Percentiles rank a stretch among this genome's conserved stretches.
Evolutionary conservation across 768 basidiomycete genomes (phyloP).

Genomic region (Postia placenta): DNA sequence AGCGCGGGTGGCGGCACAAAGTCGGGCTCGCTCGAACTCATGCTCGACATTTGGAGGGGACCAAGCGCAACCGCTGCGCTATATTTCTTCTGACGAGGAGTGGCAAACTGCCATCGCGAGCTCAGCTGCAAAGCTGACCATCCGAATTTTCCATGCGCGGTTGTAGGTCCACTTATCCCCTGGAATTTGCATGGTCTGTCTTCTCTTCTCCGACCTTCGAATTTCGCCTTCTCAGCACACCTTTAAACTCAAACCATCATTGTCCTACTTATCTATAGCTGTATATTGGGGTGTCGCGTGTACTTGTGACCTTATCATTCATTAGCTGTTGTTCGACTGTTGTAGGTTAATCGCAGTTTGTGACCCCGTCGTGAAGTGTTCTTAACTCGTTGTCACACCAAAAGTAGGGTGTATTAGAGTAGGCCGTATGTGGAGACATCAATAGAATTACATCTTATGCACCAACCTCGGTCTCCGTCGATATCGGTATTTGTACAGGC

Average conservation of each 20-base stretch:
- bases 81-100: constrained; percentile 49
- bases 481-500: constrained; percentile 8
- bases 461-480: constrained; percentile 25
- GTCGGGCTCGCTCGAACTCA: constrained; percentile 27
- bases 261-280: constrained; percentile 4
- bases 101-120: constrained; percentile 48
- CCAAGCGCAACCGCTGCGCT: constrained; percentile 26
- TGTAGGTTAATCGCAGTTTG: background rate
- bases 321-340: background rate
- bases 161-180: background rate
- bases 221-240: constrained; percentile 1
- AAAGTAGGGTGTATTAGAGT: background rate
- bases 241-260: background rate
- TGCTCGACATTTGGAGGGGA: constrained; percentile 24
- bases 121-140: constrained; percentile 47
- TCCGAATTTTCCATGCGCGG: constrained; percentile 45
- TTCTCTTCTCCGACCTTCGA: background rate
- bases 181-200: too few species aligned
- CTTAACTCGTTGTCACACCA: background rate
- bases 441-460: constrained; percentile 18
- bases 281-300: constrained; percentile 2
- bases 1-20: constrained; percentile 4
- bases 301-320: background rate
- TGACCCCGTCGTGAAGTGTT: background rate
- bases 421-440: background rate